Evolutionary conservation across 345 rosid species (phyloP).

Genomic region (Physaria fendleri): DNA sequence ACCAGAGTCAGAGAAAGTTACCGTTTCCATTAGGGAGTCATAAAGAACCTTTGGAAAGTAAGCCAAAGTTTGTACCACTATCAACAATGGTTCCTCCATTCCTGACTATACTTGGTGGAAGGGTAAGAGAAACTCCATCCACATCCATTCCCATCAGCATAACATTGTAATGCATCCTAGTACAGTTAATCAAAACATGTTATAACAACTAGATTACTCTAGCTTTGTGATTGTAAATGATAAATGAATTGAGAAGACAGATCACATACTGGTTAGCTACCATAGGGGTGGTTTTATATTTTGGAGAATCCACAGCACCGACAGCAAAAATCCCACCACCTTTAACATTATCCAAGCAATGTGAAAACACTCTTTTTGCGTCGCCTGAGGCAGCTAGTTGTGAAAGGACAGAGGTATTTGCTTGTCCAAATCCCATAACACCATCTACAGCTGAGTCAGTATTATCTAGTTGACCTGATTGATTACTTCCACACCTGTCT

Average conservation of each 20-base stretch:
- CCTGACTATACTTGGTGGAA: constrained; percentile 47
- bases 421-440: constrained; percentile 83
- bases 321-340: constrained; percentile 92
- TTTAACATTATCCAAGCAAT: constrained; percentile 61
- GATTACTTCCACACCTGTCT: constrained; percentile 64
- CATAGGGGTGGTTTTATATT: constrained; percentile 62
- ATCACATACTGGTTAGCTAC: constrained; percentile 63
- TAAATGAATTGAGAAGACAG: constrained; percentile 18
- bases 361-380: constrained; percentile 61
- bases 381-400: constrained; percentile 68
- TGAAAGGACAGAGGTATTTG: constrained; percentile 75
- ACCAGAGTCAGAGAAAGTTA: constrained; percentile 12
- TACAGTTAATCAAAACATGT: constrained; percentile 16
- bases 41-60: constrained; percentile 62
- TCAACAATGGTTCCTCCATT: constrained; percentile 66
- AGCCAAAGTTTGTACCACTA: constrained; percentile 93
- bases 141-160: constrained; percentile 65
- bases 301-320: constrained; percentile 65
- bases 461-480: constrained; percentile 61
- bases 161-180: constrained; percentile 87
- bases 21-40: constrained; percentile 47
- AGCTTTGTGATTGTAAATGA: background rate
- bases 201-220: constrained; percentile 10
- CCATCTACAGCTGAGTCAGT: constrained; percentile 79
- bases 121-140: constrained; percentile 40